Base-by-base conservation (phyloP, 768 basidiomycete species). In the Postia placenta region DNA sequence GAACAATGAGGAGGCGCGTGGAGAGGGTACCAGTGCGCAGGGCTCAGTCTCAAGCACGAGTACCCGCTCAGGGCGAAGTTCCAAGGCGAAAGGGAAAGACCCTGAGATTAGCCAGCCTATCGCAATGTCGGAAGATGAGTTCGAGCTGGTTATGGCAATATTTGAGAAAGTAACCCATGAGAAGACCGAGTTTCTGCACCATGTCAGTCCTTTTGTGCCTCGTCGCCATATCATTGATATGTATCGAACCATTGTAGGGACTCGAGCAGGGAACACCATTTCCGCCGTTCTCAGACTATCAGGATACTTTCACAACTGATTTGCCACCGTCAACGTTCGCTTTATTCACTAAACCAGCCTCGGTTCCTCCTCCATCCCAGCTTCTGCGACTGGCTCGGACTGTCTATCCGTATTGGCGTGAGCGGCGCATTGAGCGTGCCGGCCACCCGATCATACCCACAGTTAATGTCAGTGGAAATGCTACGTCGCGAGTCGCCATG, bases 111-210 rank as follows among this genome's bases (percentile, higher is more conserved):
- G 69, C 1, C 79, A 78, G 49, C 77, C 81, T 7, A 58, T 84
- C n/a, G 67, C 74, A 47, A 85, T 98, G 50, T 74, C 81, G 2
- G 94, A 96, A 61, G 92, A 96, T 57, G 86, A 92, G 58, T 95
- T 98, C 54, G 96, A 99, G 65, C 75, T 93, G 53, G 81, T 95
- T 49, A 95, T 97, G 92, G 91, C 91, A 19, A 64, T 98, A 42
- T 85, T 95, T 59, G 96, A 99, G 72, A 87, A 86, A 61, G 75
- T 85, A 38, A 91, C 93, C 0, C 89, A 94, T 55, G 88, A 92
- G 60, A 87, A 85, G 62, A 85, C 87, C 0, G 92, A 92, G 54
- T 92, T 83, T 65, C 74, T 98, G 4, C 92, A 96, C 64, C 83
- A 89, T 60, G 94, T 93, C 64, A 45, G 90, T 80, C 11, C 38